A percentile compares a stretch with the other conserved stretches of the same genome.
Evolutionary conservation across 441 rosid genomes (phyloP).

Genomic region (Hura crepitans): DNA sequence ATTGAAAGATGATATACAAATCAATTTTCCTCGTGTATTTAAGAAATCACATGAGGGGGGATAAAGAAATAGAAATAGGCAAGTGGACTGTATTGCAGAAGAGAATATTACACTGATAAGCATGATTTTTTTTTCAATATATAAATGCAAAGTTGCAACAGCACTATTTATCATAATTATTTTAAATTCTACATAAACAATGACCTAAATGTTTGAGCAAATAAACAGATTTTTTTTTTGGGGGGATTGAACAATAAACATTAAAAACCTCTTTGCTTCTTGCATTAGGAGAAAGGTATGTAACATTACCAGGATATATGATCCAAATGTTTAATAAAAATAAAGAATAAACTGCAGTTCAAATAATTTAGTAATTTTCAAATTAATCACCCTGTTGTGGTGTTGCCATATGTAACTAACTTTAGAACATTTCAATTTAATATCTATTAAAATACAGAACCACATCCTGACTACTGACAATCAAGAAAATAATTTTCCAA

Average conservation of each 20-base stretch:
- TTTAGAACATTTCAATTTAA: not conserved
- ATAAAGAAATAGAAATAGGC: too few relatives aligned
- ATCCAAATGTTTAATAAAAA: constrained; percentile 4
- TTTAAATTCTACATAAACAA: not conserved
- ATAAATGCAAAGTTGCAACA: not conserved
- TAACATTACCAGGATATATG: not conserved
- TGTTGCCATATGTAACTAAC: not conserved
- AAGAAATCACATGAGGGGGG: not conserved
- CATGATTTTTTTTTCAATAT: not conserved
- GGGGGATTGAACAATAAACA: not conserved
- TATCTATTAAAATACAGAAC: not conserved
- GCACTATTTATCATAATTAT: not conserved
- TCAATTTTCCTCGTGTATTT: not conserved
- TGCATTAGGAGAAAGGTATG: not conserved
- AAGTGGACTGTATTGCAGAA: not conserved
- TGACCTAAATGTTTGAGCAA: not conserved
- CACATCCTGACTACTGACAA: not conserved
- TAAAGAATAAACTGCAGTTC: not conserved
- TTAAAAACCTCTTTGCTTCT: not conserved
- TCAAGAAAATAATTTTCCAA: not conserved
- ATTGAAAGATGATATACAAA: not conserved
- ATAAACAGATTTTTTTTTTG: not conserved
- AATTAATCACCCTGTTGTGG: not conserved
- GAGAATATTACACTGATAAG: not conserved
- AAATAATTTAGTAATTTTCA: not conserved